Percentiles rank a stretch among this genome's conserved stretches.
Evolutionary conservation across 345 rosid species (phyloP).

Genomic region (Passiflora organensis): DNA sequence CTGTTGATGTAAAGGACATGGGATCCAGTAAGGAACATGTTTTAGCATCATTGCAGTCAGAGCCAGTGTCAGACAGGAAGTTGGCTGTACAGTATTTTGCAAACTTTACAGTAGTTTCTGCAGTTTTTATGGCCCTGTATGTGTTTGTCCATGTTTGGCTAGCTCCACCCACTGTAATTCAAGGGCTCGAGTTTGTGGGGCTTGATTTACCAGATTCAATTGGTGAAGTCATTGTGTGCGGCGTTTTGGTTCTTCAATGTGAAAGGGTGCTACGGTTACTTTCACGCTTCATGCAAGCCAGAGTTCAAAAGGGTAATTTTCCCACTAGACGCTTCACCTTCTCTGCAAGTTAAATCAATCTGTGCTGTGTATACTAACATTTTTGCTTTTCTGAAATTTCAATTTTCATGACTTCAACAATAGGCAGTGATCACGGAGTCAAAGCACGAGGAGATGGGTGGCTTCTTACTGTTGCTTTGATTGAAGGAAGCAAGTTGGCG

Average conservation of each 20-base stretch:
- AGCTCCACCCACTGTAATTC: constrained; percentile 52
- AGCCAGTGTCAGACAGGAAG: constrained; percentile 82
- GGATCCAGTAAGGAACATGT: constrained; percentile 79
- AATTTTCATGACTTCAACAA: constrained; percentile 9
- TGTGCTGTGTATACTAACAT: background rate
- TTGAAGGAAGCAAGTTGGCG: constrained; percentile 78
- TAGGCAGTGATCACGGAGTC: constrained; percentile 91
- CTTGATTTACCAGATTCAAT: constrained; percentile 93
- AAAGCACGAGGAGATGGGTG: constrained; percentile 98
- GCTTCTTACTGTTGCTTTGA: constrained; percentile 86
- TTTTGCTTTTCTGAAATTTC: background rate
- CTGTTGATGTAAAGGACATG: constrained; percentile 72
- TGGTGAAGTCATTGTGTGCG: constrained; percentile 79
- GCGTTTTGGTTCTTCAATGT: constrained; percentile 75
- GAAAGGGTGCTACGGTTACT: constrained; percentile 55
- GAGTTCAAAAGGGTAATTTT: constrained; percentile 65
- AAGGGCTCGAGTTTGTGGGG: constrained; percentile 91
- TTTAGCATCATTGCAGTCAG: constrained; percentile 75
- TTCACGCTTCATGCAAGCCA: constrained; percentile 87
- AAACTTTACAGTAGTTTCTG: constrained; percentile 73
- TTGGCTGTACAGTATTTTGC: constrained; percentile 76
- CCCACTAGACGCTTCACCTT: background rate
- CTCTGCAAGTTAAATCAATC: background rate
- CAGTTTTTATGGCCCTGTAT: constrained; percentile 60
- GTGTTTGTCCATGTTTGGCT: constrained; percentile 66